Base-by-base conservation (phyloP, 2,329 filamentous ascomycete species). In the Alternaria arborescens region DNA sequence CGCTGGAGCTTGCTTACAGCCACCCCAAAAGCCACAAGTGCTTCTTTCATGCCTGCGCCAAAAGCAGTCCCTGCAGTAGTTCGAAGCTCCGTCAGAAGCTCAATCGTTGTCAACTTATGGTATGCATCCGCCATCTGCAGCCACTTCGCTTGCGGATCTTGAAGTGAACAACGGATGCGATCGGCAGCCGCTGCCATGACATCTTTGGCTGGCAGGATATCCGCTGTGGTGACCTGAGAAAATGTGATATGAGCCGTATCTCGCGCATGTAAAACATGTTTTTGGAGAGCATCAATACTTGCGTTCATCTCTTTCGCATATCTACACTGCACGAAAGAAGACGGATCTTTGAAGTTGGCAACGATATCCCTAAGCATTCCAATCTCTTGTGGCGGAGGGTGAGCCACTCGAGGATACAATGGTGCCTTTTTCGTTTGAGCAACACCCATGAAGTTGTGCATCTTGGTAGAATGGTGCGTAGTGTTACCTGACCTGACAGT, bases 31-130 rank as follows among this genome's bases (percentile, higher is more conserved):
- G 69, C 38, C 0, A 87, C 69, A 1, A 88, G 58, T 0, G 58
- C 68, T 11, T 81, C 67, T 32, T 80, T 81, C 70, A 82, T 78
- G 0, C 71, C 70, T 0, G 44, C 11, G 0, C 80, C 78, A 12
- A 84, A 81, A 0, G 10, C 11, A 0, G 44, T 28, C 1, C 61
- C 61, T 0, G 73, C 73, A 0, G 68, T 78, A 0, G 78, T 80
- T 7, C 82, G 77, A 0, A 88, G 71, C 36, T 84, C 82, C 43
- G 83, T 79, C 0, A 88, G 79, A 0, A 87, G 60, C 0, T 82
- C 74, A 0, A 80, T 55, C 0, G 74, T 75, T 0, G 82, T 84
- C 3, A 83, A 61, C 2, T 73, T 77, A 0, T 86, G 86, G 81
- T 82, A 85, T 0, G 86, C 69, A 0, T 78, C 71, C 0, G 77